Evolutionary conservation across 2,329 filamentous ascomycete genomes (phyloP).

Genomic region (Calonectria pseudoreteaudii): DNA sequence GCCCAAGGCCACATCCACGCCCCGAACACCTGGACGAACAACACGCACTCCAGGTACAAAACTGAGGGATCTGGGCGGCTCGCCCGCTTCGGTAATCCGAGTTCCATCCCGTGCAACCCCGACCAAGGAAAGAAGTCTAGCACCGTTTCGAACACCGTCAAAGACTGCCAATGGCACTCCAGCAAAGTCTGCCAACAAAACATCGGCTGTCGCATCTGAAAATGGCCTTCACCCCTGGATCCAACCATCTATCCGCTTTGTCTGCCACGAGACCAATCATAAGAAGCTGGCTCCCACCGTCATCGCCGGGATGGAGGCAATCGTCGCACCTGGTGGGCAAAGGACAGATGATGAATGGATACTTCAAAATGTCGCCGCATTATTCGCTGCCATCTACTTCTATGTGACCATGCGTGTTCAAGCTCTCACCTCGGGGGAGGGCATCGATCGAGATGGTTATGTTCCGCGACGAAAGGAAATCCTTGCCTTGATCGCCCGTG

Average conservation of each 20-base stretch:
- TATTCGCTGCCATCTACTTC: slow-evolving; percentile 72
- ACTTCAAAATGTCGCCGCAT: slow-evolving; percentile 59
- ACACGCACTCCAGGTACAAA: slow-evolving; percentile 49
- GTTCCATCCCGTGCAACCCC: slow-evolving; percentile 58
- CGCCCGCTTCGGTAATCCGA: slow-evolving; percentile 43
- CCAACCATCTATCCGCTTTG: slow-evolving; percentile 73
- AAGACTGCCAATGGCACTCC: slow-evolving; percentile 49
- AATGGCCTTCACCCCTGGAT: slow-evolving; percentile 72
- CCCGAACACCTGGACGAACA: slow-evolving; percentile 43
- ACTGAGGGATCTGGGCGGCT: slow-evolving; percentile 42
- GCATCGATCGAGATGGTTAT: slow-evolving; percentile 58
- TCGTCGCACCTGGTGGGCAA: slow-evolving; percentile 57
- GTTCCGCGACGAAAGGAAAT: slow-evolving; percentile 59
- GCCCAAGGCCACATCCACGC: slow-evolving; percentile 53
- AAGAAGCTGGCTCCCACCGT: slow-evolving; percentile 77
- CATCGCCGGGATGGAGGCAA: slow-evolving; percentile 76
- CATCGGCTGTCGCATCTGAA: slow-evolving; percentile 39
- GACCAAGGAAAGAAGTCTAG: slow-evolving; percentile 58
- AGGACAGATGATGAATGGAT: slow-evolving; percentile 63
- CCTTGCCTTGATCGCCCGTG: slow-evolving; percentile 54
- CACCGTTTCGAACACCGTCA: slow-evolving; percentile 54
- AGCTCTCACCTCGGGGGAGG: slow-evolving; percentile 52
- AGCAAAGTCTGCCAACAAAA: slow-evolving; percentile 55
- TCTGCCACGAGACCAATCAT: slow-evolving; percentile 71
- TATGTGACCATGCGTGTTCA: slow-evolving; percentile 67